Percentiles rank a stretch among this genome's conserved stretches.
Evolutionary conservation across 1,284 basidiomycete species (phyloP).

Genomic region (Heliocybe sulcata): DNA sequence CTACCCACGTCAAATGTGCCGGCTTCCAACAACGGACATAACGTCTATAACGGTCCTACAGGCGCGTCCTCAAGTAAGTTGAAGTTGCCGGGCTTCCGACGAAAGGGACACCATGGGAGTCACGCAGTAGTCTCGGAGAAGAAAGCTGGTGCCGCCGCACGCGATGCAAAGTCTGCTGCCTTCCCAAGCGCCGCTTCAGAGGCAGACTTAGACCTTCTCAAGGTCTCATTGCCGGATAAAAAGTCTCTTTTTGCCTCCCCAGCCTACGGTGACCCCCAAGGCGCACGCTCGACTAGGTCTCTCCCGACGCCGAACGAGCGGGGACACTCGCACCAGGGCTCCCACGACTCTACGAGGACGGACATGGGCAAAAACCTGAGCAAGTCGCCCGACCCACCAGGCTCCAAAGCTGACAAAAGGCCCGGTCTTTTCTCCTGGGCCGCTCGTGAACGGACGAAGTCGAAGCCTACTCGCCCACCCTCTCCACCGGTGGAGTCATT

Average conservation of each 20-base stretch:
- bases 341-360: conserved; percentile 11
- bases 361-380: conserved; percentile 10
- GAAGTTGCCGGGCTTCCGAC: conserved; percentile 11
- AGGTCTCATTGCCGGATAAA: conserved; percentile 42
- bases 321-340: conserved; percentile 8
- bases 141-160: conserved; percentile 11
- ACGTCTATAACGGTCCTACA: conserved; percentile 16
- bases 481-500: conserved; percentile 23
- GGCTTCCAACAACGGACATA: conserved; percentile 9
- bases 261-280: conserved; percentile 36
- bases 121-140: not conserved
- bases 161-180: conserved; percentile 15
- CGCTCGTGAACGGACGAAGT: conserved; percentile 33
- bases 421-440: conserved; percentile 25
- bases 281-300: conserved; percentile 51
- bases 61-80: conserved; percentile 24
- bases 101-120: conserved; percentile 7
- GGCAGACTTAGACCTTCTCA: conserved; percentile 25
- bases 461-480: conserved; percentile 24
- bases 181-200: conserved; percentile 28
- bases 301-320: conserved; percentile 41
- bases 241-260: conserved; percentile 43
- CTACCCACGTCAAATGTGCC: conserved; percentile 14
- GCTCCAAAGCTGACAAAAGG: conserved; percentile 21
- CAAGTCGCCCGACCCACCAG: conserved; percentile 19